Evolutionary conservation across 495 filamentous ascomycete genomes (phyloP), one percentile per base, ranked within the genome.

Genomic region (Extremus antarcticus): DNA sequence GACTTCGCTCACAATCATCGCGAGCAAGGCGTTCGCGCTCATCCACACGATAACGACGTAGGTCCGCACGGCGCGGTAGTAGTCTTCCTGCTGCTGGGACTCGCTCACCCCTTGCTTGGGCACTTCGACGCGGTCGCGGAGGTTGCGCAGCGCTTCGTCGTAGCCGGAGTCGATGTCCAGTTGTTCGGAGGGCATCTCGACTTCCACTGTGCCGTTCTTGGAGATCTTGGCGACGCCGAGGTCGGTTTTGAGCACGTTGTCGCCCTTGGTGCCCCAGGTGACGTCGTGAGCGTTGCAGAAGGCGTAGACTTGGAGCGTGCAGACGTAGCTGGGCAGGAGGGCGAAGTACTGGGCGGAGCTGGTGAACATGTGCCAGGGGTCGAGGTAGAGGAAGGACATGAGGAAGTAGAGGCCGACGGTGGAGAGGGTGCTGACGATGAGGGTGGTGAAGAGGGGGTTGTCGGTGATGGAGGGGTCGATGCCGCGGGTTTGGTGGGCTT

Each of bases 231-330:
- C 92, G 16, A 86, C 78, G 53, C 94, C 94, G 1, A 99, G 81
- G 67, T 99, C 94, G 41, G 83, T 94, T 66, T 85, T 82, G 62
- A 91, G 82, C 19, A 90, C 81, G 70, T 99, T 99, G 73, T 99
- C 94, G 53, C 94, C 94, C 69, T 99, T 99, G 22, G 94, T 99
- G 45, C 92, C 92, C 92, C 92, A 98, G 3, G 90, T 94, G 13
- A 98, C 89, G 72, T 98, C 92, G 77, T 98, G 92, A 39, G 92
- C 94, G 76, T 99, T 99, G 77, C 92, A 99, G 70, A 99, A 97
- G 35, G 92, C 92, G 74, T 99, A 99, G 39, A 97, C 89, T 69
- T 97, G 94, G 24, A 99, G 74, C 0, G 88, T 96, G 76, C 92
- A 96, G 71, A 99, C 94, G 73, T 97, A 99, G 46, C 74, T 80